Evolutionary conservation across 2,329 filamentous ascomycete genomes (phyloP).

Genomic region (Trichoderma atrobrunneum): DNA sequence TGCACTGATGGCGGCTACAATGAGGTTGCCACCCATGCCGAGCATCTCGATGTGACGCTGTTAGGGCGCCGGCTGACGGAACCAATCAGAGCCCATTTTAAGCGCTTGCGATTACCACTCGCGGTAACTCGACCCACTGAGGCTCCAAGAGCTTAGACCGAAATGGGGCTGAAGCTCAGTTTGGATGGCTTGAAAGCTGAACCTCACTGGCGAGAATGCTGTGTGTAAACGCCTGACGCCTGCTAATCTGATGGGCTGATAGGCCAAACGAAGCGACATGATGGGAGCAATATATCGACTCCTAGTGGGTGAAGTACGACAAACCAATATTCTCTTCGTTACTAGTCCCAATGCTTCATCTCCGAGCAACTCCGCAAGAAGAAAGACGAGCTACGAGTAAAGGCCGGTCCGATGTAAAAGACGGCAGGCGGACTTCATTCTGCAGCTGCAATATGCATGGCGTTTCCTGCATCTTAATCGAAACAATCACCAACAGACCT

Average conservation of each 20-base stretch:
- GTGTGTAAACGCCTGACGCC: slow-evolving; percentile 1
- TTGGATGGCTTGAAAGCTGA: background rate
- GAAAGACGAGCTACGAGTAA: background rate
- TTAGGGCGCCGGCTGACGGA: slow-evolving; percentile 20
- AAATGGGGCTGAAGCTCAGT: slow-evolving; percentile 3
- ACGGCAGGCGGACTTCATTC: background rate
- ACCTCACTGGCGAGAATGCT: slow-evolving; percentile 9
- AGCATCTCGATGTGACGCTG: slow-evolving; percentile 25
- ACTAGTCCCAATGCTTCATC: background rate
- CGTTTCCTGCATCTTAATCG: slow-evolving; percentile 8
- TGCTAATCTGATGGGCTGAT: background rate
- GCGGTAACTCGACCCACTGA: slow-evolving; percentile 28
- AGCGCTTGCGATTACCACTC: slow-evolving; percentile 31
- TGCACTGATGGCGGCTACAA: slow-evolving; percentile 13
- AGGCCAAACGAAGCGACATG: background rate
- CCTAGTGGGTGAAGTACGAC: background rate
- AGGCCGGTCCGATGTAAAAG: background rate
- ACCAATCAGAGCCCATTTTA: slow-evolving; percentile 30
- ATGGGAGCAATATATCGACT: background rate
- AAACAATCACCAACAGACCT: slow-evolving; percentile 16
- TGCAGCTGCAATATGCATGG: slow-evolving; percentile 8
- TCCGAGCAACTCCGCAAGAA: background rate
- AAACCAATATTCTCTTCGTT: background rate
- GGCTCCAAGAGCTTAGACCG: slow-evolving; percentile 24
- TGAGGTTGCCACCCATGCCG: slow-evolving; percentile 18